Evolutionary conservation across 2,329 filamentous ascomycete species (phyloP).

Genomic region (Eutypella sp.): DNA sequence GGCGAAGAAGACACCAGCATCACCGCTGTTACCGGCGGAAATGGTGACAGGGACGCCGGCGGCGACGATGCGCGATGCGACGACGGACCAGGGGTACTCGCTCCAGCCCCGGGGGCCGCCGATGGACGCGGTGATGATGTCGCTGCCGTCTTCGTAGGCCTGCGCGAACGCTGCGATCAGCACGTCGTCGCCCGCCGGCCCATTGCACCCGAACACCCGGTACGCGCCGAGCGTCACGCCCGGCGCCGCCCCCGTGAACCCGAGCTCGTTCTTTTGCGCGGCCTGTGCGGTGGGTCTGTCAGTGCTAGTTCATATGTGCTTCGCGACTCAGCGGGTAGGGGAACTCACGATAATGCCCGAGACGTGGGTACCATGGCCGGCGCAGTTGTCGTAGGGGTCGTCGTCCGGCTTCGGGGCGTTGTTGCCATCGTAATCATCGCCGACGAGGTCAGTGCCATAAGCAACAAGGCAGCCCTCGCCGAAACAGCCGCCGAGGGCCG

Average conservation of each 20-base stretch:
- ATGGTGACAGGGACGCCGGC: constrained; percentile 8
- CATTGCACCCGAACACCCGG: constrained; percentile 31
- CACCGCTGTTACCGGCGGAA: constrained; percentile 8
- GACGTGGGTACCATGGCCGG: constrained; percentile 3
- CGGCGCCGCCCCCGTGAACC: constrained; percentile 35
- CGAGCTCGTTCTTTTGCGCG: constrained; percentile 30
- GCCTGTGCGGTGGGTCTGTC: too few relatives aligned
- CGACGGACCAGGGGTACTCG: constrained; percentile 4
- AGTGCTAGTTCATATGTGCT: not conserved
- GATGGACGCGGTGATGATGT: constrained; percentile 8
- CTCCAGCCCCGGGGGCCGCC: constrained; percentile 4
- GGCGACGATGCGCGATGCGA: constrained; percentile 5
- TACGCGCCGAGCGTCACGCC: constrained; percentile 35
- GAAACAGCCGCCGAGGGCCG: not conserved
- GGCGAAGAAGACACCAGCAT: not conserved
- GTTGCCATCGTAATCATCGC: not conserved
- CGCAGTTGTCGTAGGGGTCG: not conserved
- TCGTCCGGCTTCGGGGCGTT: not conserved
- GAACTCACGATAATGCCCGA: not conserved
- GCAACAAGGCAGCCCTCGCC: not conserved
- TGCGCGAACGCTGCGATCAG: constrained; percentile 33
- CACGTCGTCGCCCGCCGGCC: constrained; percentile 29
- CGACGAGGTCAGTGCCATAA: not conserved
- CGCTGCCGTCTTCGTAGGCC: constrained; percentile 33
- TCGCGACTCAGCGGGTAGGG: too few relatives aligned